Conservation (phyloP, 179 eudicot species). For the Kewa caespitosa region DNA sequence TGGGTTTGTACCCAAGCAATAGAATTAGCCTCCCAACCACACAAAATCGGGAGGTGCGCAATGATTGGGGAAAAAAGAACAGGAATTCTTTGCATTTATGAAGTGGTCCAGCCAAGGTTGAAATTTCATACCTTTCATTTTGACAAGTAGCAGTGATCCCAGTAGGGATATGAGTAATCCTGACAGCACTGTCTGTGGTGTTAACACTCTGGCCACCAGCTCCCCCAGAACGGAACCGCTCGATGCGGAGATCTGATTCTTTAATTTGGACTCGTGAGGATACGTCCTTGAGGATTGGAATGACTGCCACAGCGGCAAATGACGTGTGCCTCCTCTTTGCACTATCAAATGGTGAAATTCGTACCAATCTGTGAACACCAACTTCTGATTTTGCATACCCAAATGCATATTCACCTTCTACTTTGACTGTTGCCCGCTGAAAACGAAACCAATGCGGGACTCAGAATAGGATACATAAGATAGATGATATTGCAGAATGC, state of each 20-base stretch:
- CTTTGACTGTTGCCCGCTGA: constrained; percentile 87
- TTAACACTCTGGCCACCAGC: constrained; percentile 92
- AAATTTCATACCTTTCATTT: constrained; percentile 69
- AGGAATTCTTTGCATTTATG: too few species aligned
- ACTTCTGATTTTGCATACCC: constrained; percentile 98
- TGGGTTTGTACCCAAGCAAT: too few species aligned
- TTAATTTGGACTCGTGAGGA: constrained; percentile 76
- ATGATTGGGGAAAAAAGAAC: too few species aligned
- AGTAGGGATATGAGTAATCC: constrained; percentile 91
- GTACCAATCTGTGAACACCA: constrained; percentile 91
- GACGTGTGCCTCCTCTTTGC: constrained; percentile 91
- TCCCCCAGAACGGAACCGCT: constrained; percentile 84
- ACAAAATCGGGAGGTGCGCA: too few species aligned
- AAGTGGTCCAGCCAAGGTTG: constrained; percentile 4
- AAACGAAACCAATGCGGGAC: constrained; percentile 13
- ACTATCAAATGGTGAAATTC: constrained; percentile 90
- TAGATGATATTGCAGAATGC: not conserved
- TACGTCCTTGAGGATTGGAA: constrained; percentile 77
- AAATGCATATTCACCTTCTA: constrained; percentile 87
- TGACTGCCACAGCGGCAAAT: constrained; percentile 96
- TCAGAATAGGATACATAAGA: not conserved
- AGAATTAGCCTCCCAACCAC: too few species aligned
- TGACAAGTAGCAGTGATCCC: constrained; percentile 81
- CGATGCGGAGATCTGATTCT: constrained; percentile 91
- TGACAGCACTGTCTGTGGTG: constrained; percentile 91